phyloP scores from a whole-genome alignment of 352 stramenopile species.

The Phytophthora vignae region DNA sequence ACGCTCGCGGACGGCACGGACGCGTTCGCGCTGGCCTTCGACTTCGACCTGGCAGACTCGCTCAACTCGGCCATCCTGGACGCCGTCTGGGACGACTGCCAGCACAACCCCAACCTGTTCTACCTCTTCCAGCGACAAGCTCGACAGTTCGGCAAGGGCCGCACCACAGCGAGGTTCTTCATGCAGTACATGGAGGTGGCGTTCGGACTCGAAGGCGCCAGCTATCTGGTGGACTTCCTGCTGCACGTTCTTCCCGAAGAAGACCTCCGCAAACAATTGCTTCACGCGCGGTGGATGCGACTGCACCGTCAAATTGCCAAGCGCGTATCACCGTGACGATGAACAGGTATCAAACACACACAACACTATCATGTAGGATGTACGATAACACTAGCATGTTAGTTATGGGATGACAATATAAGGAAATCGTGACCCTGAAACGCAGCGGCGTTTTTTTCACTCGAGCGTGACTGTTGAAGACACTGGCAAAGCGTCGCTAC shows the following conservation, averaged over 20 bases:
- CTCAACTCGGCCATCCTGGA: slow-evolving; percentile 82
- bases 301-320: slow-evolving; percentile 70
- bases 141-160: slow-evolving; percentile 75
- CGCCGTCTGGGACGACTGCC: slow-evolving; percentile 86
- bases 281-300: slow-evolving; percentile 70
- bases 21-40: slow-evolving; percentile 46
- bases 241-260: slow-evolving; percentile 80
- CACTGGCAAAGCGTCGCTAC: slow-evolving; percentile 13
- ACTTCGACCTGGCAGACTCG: slow-evolving; percentile 68
- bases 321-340: slow-evolving; percentile 48
- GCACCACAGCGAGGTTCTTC: slow-evolving; percentile 64
- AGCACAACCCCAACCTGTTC: slow-evolving; percentile 88
- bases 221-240: slow-evolving; percentile 86
- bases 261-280: slow-evolving; percentile 67
- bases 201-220: slow-evolving; percentile 77
- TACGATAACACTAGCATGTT: slow-evolving; percentile 18
- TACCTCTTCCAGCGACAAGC: slow-evolving; percentile 84
- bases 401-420: slow-evolving; percentile 32
- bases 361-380: neutral
- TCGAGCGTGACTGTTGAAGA: slow-evolving; percentile 6
- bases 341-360: slow-evolving; percentile 2
- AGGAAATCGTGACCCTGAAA: slow-evolving; percentile 10
- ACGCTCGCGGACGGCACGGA: slow-evolving; percentile 37
- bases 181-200: slow-evolving; percentile 84
- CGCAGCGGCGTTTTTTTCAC: neutral